Evolutionary conservation across 371 early-diverging fungal species (phyloP).

Genomic region (Zopfochytrium polystomum): DNA sequence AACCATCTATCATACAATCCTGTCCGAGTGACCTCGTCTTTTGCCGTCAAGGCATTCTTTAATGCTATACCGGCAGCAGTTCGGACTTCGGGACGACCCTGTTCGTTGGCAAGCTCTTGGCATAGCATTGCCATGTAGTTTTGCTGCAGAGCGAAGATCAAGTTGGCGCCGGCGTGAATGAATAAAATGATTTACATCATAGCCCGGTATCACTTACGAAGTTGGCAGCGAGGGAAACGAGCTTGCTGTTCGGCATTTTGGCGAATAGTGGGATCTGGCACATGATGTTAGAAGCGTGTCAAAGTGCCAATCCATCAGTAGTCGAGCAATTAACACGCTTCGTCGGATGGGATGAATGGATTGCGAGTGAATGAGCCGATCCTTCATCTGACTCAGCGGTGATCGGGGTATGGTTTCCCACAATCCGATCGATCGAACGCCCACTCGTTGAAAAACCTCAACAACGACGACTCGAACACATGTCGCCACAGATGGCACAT

Average conservation of each 20-base stretch:
- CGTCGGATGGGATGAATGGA: not conserved
- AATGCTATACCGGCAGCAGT: constrained; percentile 83
- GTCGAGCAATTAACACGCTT: not conserved
- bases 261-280: constrained; percentile 45
- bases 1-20: constrained; percentile 74
- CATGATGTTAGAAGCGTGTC: not conserved
- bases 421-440: no score
- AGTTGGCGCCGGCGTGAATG: not conserved
- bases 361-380: not conserved
- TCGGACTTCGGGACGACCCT: constrained; percentile 60
- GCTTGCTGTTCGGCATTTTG: constrained; percentile 73
- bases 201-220: constrained; percentile 60
- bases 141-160: constrained; percentile 51
- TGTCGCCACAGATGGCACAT: no score
- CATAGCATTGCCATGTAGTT: constrained; percentile 71
- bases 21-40: constrained; percentile 65
- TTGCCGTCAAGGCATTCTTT: constrained; percentile 86
- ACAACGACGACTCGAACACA: no score
- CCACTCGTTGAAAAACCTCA: no score
- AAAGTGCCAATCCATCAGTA: constrained; percentile 1
- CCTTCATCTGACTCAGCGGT: no score
- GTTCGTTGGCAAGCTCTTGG: constrained; percentile 79
- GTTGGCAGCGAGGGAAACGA: constrained; percentile 69
- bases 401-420: no score
- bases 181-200: constrained; percentile 1